Base-by-base conservation (phyloP, 1,284 basidiomycete species). In the Pseudozyma thailandica region DNA sequence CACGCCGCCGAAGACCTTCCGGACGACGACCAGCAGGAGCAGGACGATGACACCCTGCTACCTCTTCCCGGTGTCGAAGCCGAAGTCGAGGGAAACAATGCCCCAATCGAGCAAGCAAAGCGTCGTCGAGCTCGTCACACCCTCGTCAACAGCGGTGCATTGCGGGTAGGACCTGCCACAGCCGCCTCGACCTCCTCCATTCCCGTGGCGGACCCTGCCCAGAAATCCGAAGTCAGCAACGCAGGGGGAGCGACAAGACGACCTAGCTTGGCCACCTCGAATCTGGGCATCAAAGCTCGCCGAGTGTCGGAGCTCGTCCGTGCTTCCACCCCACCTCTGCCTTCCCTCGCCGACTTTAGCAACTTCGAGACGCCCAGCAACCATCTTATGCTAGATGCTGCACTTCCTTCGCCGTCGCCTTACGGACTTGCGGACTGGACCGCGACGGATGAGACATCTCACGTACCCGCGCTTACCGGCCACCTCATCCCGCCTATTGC, bases 121-220 rank as follows among this genome's bases (percentile, higher is more conserved):
- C 57, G 62, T 31, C 58, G 58, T n/a, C 50, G 58, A 25, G 58
- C 69, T 12, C 53, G 69, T 3, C 47, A 39, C 13, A 66, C 69
- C 15, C 54, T 72, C 5, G 62, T 72, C 69, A 72, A 72, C 51
- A 72, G 69, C 18, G 69, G 69, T 21, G 50, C 69, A 1, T 45
- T 72, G 16, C 69, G 69, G 2, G 27, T 52, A 1, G 44, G 37
- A 8, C 28, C 41, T 0, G 21, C 20, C 3, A 9, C 48, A 8
- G 27, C 48, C 4, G 6, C 48, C 27, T 38, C 48, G 8, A 6
- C 60, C 1, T 61, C 49, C 8, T 48, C 39, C 16, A 46, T 58
- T 6, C 47, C 58, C 12, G 2, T 53, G 16, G 18, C 42, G 8
- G n/a, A n/a, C n/a, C 27, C 42, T 4, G 31, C 27, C 8, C 15